Conservation (phyloP, 1,284 basidiomycete genomes). For the Mycosarcoma mackinlayi region DNA sequence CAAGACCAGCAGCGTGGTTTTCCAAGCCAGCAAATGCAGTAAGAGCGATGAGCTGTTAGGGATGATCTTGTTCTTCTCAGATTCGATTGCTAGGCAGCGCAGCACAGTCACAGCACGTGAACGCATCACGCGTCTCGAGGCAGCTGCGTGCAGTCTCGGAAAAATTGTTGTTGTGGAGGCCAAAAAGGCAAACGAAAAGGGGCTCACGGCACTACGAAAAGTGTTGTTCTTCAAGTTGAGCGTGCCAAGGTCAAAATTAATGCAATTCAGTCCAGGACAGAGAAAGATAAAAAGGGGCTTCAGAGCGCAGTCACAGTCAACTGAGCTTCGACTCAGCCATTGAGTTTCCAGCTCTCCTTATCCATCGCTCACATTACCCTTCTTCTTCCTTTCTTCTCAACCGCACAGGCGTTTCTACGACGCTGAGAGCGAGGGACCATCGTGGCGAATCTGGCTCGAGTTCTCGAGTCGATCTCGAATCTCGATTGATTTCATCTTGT, state of each 20-base stretch:
- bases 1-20: too few relatives aligned
- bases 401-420: too few relatives aligned
- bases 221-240: too few relatives aligned
- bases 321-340: too few relatives aligned
- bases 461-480: not conserved
- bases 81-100: not conserved
- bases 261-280: too few relatives aligned
- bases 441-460: not conserved
- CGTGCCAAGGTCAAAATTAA: too few relatives aligned
- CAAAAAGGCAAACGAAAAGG: not conserved
- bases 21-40: too few relatives aligned
- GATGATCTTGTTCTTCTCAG: not conserved
- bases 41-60: not conserved
- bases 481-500: slow-evolving; percentile 11
- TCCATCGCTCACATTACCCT: not conserved
- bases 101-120: slow-evolving; percentile 15
- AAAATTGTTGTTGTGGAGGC: slow-evolving; percentile 18
- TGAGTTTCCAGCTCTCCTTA: too few relatives aligned
- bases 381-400: not conserved
- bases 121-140: slow-evolving; percentile 2
- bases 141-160: not conserved
- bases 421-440: too few relatives aligned
- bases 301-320: too few relatives aligned
- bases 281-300: slow-evolving; percentile 8
- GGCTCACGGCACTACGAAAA: slow-evolving; percentile 3